These are phyloP conservation scores for Ceratocystis variospora DNA, from an alignment of 2,329 filamentous ascomycete genomes.

Conservation along the genomic window DNA sequence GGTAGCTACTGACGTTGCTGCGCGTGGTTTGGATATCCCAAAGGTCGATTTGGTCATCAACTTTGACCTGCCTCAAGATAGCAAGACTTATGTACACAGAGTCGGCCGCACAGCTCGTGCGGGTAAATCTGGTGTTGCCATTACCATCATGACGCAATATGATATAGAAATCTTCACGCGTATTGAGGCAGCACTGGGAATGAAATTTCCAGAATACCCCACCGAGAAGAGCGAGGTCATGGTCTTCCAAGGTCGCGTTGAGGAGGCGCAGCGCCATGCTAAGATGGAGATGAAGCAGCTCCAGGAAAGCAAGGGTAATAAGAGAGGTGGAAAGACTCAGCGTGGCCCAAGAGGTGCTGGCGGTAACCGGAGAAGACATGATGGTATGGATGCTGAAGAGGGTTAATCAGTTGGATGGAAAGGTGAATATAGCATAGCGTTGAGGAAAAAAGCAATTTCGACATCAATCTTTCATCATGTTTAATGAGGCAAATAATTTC, in stretches of 20 bases:
- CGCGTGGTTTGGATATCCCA: constrained; percentile 82
- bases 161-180: constrained; percentile 67
- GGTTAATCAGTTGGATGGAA: constrained; percentile 31
- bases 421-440: not conserved
- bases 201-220: constrained; percentile 56
- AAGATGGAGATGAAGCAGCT: constrained; percentile 69
- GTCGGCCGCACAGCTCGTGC: constrained; percentile 81
- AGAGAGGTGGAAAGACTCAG: constrained; percentile 35
- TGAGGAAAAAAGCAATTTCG: not conserved
- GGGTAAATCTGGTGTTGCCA: constrained; percentile 67
- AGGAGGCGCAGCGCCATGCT: constrained; percentile 70
- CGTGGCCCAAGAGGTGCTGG: constrained; percentile 22
- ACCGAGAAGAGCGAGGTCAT: constrained; percentile 72
- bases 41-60: constrained; percentile 82
- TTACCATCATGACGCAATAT: constrained; percentile 76
- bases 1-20: constrained; percentile 86
- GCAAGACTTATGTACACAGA: constrained; percentile 81
- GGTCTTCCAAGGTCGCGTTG: constrained; percentile 62
- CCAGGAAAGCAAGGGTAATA: constrained; percentile 51
- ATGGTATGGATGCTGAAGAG: constrained; percentile 65
- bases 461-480: constrained; percentile 1
- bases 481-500: not conserved
- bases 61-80: constrained; percentile 69
- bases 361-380: constrained; percentile 35
- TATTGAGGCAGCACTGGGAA: constrained; percentile 71